Evolutionary conservation across 148 eudicot genomes (phyloP), one percentile per base, ranked within the genome.

Genomic region (Rhododendron griersonianum): DNA sequence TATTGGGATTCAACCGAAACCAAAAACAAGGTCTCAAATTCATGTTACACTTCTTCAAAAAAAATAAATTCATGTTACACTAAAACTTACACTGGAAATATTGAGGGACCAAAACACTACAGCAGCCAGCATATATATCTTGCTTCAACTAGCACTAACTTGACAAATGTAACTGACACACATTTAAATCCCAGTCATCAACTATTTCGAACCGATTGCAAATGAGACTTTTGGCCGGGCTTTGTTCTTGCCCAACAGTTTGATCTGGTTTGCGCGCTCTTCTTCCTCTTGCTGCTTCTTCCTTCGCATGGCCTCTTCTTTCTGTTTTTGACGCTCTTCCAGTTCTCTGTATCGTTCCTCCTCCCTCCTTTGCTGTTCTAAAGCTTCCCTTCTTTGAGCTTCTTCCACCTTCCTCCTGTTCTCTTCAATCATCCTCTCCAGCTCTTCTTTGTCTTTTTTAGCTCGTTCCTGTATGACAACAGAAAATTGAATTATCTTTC

Each of bases 221-320:
- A 96, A 95, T 5, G 99, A 96, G 87, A 96, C 75, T 82, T 94
- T 96, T 0, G 99, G 99, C 61, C 99, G 92, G 28, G 99, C 88
- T 84, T 95, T 96, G 90, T 95, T 96, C 91, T 96, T 96, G 74
- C 99, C 99, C 87, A 96, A 88, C 55, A 96, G 83, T 84, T 87
- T 84, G 93, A 93, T 91, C 89, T 95, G 99, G 78, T 96, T 95
- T 7, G 91, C 88, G 14, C 95, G 90, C 91, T 95, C 99, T 91
- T 93, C 98, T 81, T 93, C 98, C 83, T 96, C 99, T 86, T 94
- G 92, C 86, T 92, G 97, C 84, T 92, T 95, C 90, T 96, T 95
- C 92, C 92, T 93, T 41, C 91, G 90, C 91, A 96, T 33, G 14
- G 98, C 98, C 91, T 93, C 98, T 88, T 95, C 98, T 61, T 92